Conservation (phyloP, 2,329 filamentous ascomycete species). For the Pyrenochaeta sp. region DNA sequence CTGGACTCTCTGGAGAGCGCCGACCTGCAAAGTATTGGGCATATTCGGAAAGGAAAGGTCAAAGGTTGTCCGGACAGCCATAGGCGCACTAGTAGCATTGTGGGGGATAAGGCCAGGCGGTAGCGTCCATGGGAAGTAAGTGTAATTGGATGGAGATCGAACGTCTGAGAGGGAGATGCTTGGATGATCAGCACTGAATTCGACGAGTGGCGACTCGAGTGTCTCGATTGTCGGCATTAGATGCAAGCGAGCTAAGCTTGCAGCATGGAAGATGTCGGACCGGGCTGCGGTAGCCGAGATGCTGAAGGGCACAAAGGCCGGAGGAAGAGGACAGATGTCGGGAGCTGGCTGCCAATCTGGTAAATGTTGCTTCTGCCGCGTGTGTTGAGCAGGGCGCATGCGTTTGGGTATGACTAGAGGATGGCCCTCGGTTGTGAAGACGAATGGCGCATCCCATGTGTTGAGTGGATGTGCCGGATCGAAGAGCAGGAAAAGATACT, state of each 20-base stretch:
- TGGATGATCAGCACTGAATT: constrained; percentile 63
- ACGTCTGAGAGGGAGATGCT: constrained; percentile 64
- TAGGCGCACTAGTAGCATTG: constrained; percentile 78
- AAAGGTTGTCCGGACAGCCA: constrained; percentile 75
- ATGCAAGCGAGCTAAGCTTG: constrained; percentile 83
- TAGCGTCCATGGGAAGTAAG: constrained; percentile 92
- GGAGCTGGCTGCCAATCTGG: constrained; percentile 34
- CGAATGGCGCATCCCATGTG: constrained; percentile 82
- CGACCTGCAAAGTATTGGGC: constrained; percentile 58
- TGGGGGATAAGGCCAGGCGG: constrained; percentile 76
- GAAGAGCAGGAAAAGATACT: constrained; percentile 94
- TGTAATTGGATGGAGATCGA: constrained; percentile 76
- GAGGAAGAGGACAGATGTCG: constrained; percentile 73
- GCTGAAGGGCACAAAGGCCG: constrained; percentile 68
- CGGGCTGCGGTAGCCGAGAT: constrained; percentile 83
- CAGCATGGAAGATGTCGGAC: constrained; percentile 85
- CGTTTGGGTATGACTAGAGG: constrained; percentile 79
- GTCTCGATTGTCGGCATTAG: constrained; percentile 69
- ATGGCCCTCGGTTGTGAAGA: constrained; percentile 96
- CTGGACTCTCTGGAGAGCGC: constrained; percentile 64
- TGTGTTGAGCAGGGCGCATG: constrained; percentile 31
- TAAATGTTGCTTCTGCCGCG: neutral
- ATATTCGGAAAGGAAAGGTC: constrained; percentile 71
- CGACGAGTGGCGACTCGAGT: constrained; percentile 64
- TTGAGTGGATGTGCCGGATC: constrained; percentile 88